A percentile compares a stretch with the other conserved stretches of the same genome.
Conservation (phyloP, 179 eudicot genomes). For the Sideroxylon spinosum region DNA sequence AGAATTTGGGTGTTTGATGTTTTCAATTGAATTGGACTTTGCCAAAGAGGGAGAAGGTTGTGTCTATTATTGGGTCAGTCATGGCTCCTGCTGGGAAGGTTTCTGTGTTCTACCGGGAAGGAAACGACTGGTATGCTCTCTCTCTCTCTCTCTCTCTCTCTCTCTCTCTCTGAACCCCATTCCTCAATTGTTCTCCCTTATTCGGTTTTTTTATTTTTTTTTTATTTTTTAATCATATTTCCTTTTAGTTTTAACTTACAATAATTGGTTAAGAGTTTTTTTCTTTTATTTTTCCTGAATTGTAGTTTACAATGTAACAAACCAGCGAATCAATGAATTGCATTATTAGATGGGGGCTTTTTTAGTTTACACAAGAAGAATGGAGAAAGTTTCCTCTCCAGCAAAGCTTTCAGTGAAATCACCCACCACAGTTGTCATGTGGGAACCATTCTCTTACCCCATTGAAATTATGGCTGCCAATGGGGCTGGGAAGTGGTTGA, state of each 20-base stretch:
- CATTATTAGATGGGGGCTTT: background rate
- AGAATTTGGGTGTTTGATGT: slow-evolving; percentile 17
- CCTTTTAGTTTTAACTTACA: background rate
- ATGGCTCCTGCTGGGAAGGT: slow-evolving; percentile 60
- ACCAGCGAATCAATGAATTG: background rate
- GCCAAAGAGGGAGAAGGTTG: slow-evolving; percentile 11
- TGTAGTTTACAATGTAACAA: background rate
- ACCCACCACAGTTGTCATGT: background rate
- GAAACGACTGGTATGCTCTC: slow-evolving; percentile 52
- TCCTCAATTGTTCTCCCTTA: background rate
- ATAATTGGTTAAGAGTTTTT: background rate
- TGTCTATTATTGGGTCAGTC: slow-evolving; percentile 11
- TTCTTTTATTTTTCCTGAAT: background rate
- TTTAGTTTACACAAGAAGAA: background rate
- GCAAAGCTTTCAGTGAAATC: slow-evolving; percentile 13
- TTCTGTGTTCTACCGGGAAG: slow-evolving; percentile 55
- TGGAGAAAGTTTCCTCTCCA: background rate
- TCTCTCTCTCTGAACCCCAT: slow-evolving; percentile 10
- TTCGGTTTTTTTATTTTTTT: slow-evolving; percentile 7
- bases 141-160: slow-evolving; percentile 6
- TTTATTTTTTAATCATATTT: slow-evolving; percentile 8
- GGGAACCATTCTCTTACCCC: background rate
- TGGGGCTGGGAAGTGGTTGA: slow-evolving; percentile 11
- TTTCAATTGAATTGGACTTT: slow-evolving; percentile 7
- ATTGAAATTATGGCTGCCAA: background rate